Evolutionary conservation across 177 flowering plant genomes (phyloP), one percentile per base, ranked within the genome.

Genomic region (Tripterygium wilfordii): DNA sequence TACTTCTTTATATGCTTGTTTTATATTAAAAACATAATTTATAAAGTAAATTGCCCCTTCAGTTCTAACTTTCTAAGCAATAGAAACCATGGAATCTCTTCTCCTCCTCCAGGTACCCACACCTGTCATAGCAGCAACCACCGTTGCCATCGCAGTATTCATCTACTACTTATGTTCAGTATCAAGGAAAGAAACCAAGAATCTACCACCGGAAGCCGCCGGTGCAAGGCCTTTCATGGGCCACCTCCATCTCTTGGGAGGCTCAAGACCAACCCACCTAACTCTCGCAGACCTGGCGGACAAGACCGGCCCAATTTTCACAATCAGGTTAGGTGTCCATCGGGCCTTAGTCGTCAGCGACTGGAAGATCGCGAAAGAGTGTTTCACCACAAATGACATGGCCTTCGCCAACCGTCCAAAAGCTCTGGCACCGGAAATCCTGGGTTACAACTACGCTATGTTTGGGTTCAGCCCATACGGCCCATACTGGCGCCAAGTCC

Each of bases 211-310:
- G 5, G 39, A 36, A 53, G 54, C 60, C 9, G 24, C 49, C 12
- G 64, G 72, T 28, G 37, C 57, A 1, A 54, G 65, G 77, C 77
- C 75, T 10, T 7, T 68, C 3, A 37, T 64, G 0, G 80, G 78
- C 32, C 78, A 72, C 31, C 62, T 76, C 35, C 75, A 48, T 20
- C 62, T 49, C 1, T 13, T 60, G 13, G 48, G 36, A 14, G 61
- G 58, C 0, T 3, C 42, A 2, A 1, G 40, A 26, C 54, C 61
- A 3, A 24, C 56, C 17, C 68, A 72, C 53, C 10, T 20, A 17
- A 35, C 20, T 0, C 18, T 68, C 3, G 68, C 60, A 2, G 9
- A 21, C 31, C 19, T 69, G 51, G 74, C 74, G 0, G 74, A 69
- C 15, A 33, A 51, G 29, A 40, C 38, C 10, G 72, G 70, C 4